Evolutionary conservation across 176 grass and related monocot species (phyloP).

Genomic region (Phyllostachys edulis): DNA sequence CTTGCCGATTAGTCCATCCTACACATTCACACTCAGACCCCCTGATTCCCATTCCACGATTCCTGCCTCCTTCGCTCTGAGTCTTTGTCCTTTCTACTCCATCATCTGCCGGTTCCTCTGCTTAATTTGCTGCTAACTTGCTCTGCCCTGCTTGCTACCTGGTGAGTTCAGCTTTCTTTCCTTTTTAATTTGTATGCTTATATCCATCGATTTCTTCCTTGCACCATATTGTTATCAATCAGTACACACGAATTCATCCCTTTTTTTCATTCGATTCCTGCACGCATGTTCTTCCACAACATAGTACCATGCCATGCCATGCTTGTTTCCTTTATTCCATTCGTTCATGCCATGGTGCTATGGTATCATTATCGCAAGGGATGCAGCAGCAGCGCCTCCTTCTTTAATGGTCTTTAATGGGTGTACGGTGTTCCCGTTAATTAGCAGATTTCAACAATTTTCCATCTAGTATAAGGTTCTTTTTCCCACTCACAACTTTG

Average conservation of each 20-base stretch:
- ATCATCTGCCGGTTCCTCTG: background rate
- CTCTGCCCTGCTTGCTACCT: slow-evolving; percentile 22
- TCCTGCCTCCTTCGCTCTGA: background rate
- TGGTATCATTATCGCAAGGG: no score
- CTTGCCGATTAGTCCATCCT: slow-evolving; percentile 12
- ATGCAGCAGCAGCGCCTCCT: background rate
- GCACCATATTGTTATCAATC: background rate
- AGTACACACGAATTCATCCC: background rate
- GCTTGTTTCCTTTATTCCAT: background rate
- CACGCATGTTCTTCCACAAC: background rate
- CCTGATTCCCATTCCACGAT: background rate
- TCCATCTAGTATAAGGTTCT: background rate
- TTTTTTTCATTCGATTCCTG: background rate
- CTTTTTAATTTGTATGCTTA: background rate
- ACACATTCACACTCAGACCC: slow-evolving; percentile 9
- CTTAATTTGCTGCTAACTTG: background rate
- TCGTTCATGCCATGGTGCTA: background rate
- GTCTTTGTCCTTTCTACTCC: background rate
- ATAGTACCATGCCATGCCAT: background rate
- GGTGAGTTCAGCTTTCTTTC: slow-evolving; percentile 35
- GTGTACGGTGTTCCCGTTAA: background rate
- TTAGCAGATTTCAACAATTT: background rate
- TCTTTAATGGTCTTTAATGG: background rate
- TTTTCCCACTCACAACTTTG: background rate
- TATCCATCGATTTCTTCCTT: background rate